Percentiles rank a stretch among this genome's conserved stretches.
Evolutionary conservation across 441 rosid genomes (phyloP).

Genomic region (Arabidopsis hybrid): DNA sequence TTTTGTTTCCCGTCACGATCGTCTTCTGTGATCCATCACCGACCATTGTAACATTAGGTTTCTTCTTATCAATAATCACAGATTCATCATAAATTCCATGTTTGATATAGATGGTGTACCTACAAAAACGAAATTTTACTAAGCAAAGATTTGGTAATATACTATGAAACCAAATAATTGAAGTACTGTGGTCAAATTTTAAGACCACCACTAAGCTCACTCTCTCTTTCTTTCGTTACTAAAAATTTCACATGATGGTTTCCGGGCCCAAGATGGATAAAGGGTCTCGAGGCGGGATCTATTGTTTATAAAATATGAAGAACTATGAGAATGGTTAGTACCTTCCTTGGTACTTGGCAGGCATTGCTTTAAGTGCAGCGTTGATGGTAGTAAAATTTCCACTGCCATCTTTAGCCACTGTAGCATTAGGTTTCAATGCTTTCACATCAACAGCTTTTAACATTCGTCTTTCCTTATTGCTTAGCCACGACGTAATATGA

Average conservation of each 20-base stretch:
- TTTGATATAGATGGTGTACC: constrained; percentile 71
- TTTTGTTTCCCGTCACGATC: constrained; percentile 64
- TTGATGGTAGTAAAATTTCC: constrained; percentile 69
- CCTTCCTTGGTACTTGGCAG: constrained; percentile 58
- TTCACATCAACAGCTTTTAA: constrained; percentile 49
- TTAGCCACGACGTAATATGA: constrained; percentile 61
- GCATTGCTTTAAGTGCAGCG: constrained; percentile 70
- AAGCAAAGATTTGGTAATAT: not conserved
- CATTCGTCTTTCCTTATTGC: constrained; percentile 58
- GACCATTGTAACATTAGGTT: constrained; percentile 62
- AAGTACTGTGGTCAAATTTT: not conserved
- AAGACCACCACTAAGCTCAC: too few species aligned
- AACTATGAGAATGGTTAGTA: constrained; percentile 22
- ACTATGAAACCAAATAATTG: not conserved
- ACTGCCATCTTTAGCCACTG: constrained; percentile 79
- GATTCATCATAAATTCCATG: constrained; percentile 70
- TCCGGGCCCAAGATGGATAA: too few species aligned
- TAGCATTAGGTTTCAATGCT: constrained; percentile 55
- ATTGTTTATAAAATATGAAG: not conserved
- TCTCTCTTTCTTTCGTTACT: too few species aligned
- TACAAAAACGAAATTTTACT: constrained; percentile 34
- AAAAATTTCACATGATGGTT: too few species aligned
- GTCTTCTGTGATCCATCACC: constrained; percentile 88
- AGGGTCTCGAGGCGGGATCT: too few species aligned
- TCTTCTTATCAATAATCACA: constrained; percentile 59